These are phyloP conservation scores for Xylaria bambusicola DNA, from an alignment of 495 filamentous ascomycete species.

Conservation along the genomic window DNA sequence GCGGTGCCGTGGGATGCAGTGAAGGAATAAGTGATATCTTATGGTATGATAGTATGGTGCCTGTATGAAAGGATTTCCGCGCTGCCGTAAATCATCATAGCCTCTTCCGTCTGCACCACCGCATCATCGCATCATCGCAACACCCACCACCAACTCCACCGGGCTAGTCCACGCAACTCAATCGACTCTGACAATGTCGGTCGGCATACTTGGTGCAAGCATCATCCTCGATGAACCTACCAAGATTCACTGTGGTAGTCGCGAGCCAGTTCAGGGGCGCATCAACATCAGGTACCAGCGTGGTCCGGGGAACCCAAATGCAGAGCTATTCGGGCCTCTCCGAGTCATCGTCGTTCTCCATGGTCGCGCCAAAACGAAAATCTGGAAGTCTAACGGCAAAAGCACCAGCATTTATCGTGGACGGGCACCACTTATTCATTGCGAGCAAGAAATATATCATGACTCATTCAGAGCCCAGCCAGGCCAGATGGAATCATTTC, in stretches of 20 bases:
- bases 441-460: slow-evolving; percentile 2
- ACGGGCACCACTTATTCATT: slow-evolving; percentile 8
- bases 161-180: no score
- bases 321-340: slow-evolving; percentile 16
- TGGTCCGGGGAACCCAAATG: neutral
- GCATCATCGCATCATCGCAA: no score
- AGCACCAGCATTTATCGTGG: slow-evolving; percentile 9
- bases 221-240: slow-evolving; percentile 12
- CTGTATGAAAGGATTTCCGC: no score
- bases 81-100: no score
- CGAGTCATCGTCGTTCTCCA: slow-evolving; percentile 8
- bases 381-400: slow-evolving; percentile 12
- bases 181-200: slow-evolving; percentile 3
- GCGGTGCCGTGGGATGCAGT: no score
- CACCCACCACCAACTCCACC: no score
- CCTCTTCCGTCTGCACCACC: no score
- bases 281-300: slow-evolving; percentile 7
- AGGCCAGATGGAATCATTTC: slow-evolving; percentile 2
- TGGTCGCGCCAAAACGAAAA: slow-evolving; percentile 17
- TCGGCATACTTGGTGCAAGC: slow-evolving; percentile 7
- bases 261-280: slow-evolving; percentile 8
- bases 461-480: slow-evolving; percentile 13
- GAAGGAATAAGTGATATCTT: no score
- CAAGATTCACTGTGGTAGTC: slow-evolving; percentile 8
- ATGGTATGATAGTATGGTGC: no score